Base-by-base conservation (phyloP, 768 basidiomycete species). In the Naganishia kalamii region DNA sequence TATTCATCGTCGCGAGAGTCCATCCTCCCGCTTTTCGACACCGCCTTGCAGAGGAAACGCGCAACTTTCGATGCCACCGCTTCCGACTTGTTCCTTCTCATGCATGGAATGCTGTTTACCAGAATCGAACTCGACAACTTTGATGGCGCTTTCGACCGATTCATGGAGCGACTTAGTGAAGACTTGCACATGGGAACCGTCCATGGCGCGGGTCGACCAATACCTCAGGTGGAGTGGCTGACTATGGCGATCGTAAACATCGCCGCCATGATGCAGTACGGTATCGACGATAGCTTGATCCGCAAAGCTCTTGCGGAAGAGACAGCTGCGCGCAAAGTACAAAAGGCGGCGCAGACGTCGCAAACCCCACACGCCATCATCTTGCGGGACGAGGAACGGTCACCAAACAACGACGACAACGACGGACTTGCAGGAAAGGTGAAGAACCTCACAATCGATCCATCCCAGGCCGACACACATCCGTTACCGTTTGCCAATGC, bases 71-170 rank as follows among this genome's bases (percentile, higher is more conserved):
- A 94, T 69, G 76, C 80, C 2, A 69, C 70, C 15, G 77, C 78
- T 13, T 78, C 87, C 0, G 91, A 92, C 27, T 82, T 96, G 0
- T 99, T 98, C 69, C 85, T 98, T 33, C 84, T 91, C 12, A 81
- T 99, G 0, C 96, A 98, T 65, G 93, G 96, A 29, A 93, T 97
- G 92, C 83, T 99, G 1, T 97, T 97, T 80, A 98, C 96, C 15
- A 87, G 89, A 69, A 91, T 96, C 68, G 84, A 92, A 69, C 85
- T 99, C 29, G 96, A 99, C 76, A 89, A 92, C 75, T 98, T 98
- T 74, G 79, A 84, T 46, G 82, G 86, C 13, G 87, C 87, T 0
- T 84, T 92, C 27, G 88, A 87, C 0, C 87, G 91, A 21, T 89
- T 93, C 75, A 82, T 92, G 60, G 92, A 94, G 76, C 87, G 89